phyloP scores from a whole-genome alignment of 805 yeast species.

The Cyberlindnera saturnus region DNA sequence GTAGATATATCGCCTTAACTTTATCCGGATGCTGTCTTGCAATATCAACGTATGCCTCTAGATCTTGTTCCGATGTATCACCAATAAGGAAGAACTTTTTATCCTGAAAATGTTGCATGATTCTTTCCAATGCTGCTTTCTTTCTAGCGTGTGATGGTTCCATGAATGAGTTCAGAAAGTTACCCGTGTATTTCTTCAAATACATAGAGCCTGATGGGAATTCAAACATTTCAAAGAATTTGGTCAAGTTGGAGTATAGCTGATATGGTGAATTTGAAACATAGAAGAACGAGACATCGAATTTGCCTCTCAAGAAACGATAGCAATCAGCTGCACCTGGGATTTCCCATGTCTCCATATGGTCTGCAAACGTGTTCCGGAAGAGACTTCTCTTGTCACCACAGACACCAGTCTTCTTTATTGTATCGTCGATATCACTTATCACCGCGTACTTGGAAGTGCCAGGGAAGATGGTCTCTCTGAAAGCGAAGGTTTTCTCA shows the following conservation, averaged over 20 bases:
- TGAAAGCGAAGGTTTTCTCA: slow-evolving; percentile 40
- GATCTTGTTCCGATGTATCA: slow-evolving; percentile 92
- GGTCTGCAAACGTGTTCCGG: slow-evolving; percentile 67
- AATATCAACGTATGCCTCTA: slow-evolving; percentile 80
- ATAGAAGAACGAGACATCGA: slow-evolving; percentile 66
- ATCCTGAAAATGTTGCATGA: slow-evolving; percentile 67
- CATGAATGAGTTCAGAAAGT: slow-evolving; percentile 70
- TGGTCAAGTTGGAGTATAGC: slow-evolving; percentile 40
- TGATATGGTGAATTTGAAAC: slow-evolving; percentile 97
- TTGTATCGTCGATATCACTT: slow-evolving; percentile 92
- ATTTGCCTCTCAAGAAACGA: slow-evolving; percentile 36
- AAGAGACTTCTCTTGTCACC: slow-evolving; percentile 83
- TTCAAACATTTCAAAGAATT: slow-evolving; percentile 46
- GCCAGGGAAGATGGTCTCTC: slow-evolving; percentile 38
- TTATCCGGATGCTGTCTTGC: slow-evolving; percentile 57
- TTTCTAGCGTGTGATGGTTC: slow-evolving; percentile 86
- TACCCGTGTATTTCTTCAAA: slow-evolving; percentile 81
- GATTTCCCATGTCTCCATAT: slow-evolving; percentile 60
- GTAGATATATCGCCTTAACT: slow-evolving; percentile 68
- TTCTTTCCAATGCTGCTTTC: slow-evolving; percentile 52
- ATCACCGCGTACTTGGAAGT: slow-evolving; percentile 62
- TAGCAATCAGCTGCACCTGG: slow-evolving; percentile 76
- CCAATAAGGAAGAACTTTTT: slow-evolving; percentile 83
- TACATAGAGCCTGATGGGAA: slow-evolving; percentile 83
- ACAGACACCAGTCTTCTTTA: slow-evolving; percentile 82